Percentiles rank a stretch among this genome's conserved stretches.
phyloP scores from a whole-genome alignment of 75 land plant genomes.

The Adiantum capillusveneris region DNA sequence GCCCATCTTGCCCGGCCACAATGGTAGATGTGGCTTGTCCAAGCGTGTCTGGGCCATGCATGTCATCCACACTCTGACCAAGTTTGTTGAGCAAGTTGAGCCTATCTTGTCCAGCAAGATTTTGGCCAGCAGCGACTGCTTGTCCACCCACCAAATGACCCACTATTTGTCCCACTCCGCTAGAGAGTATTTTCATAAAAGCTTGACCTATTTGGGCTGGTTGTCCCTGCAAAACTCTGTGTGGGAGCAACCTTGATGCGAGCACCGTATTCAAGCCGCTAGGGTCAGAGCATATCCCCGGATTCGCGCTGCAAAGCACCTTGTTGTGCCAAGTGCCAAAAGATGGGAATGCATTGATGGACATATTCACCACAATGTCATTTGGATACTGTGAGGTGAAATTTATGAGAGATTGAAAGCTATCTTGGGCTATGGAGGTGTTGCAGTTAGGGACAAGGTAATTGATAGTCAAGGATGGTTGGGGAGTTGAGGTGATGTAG shows the following conservation, averaged over 20 bases:
- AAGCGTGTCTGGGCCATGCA: no score
- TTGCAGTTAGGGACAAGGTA: not conserved
- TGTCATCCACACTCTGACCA: no score
- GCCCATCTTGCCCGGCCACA: no score
- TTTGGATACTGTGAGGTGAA: not conserved
- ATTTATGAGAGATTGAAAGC: not conserved
- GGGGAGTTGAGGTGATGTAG: not conserved
- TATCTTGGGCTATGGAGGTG: not conserved
- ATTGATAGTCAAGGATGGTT: not conserved
- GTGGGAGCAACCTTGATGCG: slow-evolving; percentile 14
- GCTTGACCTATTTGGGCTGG: not conserved
- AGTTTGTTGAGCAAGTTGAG: no score
- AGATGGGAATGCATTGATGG: slow-evolving; percentile 2
- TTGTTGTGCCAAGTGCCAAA: slow-evolving; percentile 10
- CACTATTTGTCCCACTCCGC: not conserved
- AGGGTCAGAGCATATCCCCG: slow-evolving; percentile 9
- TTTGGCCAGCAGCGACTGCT: slow-evolving; percentile 5
- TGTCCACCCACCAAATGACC: slow-evolving; percentile 19
- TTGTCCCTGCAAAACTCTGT: not conserved
- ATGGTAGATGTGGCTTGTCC: no score
- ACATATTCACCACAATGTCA: not conserved
- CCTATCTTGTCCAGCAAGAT: no score
- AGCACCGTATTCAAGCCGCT: slow-evolving; percentile 1
- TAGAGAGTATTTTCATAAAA: not conserved
- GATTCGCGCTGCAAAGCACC: slow-evolving; percentile 1